phyloP scores from a whole-genome alignment of 1,284 basidiomycete species.

The Vanrija pseudolonga region DNA sequence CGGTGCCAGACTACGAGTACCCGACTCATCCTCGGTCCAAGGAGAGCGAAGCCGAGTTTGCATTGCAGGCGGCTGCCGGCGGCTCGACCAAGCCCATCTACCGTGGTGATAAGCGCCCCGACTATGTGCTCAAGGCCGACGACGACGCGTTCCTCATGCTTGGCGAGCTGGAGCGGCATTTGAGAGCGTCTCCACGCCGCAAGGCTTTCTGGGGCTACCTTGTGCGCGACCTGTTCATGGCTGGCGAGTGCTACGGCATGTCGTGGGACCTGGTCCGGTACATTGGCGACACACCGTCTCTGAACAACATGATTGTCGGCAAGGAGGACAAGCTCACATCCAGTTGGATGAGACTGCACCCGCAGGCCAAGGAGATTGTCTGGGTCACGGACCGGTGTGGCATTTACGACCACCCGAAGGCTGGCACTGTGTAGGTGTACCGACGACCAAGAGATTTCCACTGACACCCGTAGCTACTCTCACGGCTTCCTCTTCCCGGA shows the following conservation, averaged over 20 bases:
- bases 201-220: slow-evolving; percentile 90
- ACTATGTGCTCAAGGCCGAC: slow-evolving; percentile 87
- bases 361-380: slow-evolving; percentile 69
- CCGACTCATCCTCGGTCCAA: slow-evolving; percentile 11
- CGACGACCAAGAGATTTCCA: slow-evolving; percentile 36
- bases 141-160: slow-evolving; percentile 93
- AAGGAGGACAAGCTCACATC: slow-evolving; percentile 93
- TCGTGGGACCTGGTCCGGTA: slow-evolving; percentile 88
- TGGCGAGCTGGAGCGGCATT: slow-evolving; percentile 79
- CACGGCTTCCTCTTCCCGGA: slow-evolving; percentile 98
- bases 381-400: slow-evolving; percentile 93
- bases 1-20: slow-evolving; percentile 62
- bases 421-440: slow-evolving; percentile 64
- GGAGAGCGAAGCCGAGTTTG: slow-evolving; percentile 7
- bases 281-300: slow-evolving; percentile 67
- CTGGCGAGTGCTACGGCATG: slow-evolving; percentile 87
- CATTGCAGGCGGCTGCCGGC: neutral
- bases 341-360: slow-evolving; percentile 89
- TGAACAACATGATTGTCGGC: slow-evolving; percentile 68
- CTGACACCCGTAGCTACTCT: slow-evolving; percentile 57
- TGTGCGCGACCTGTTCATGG: slow-evolving; percentile 93
- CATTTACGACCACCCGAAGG: slow-evolving; percentile 96
- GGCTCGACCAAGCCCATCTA: slow-evolving; percentile 19
- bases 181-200: slow-evolving; percentile 67
- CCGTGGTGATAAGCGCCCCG: slow-evolving; percentile 57